These are phyloP conservation scores for Mentha longifolia DNA, from an alignment of 257 asterid species.

Conservation along the genomic window DNA sequence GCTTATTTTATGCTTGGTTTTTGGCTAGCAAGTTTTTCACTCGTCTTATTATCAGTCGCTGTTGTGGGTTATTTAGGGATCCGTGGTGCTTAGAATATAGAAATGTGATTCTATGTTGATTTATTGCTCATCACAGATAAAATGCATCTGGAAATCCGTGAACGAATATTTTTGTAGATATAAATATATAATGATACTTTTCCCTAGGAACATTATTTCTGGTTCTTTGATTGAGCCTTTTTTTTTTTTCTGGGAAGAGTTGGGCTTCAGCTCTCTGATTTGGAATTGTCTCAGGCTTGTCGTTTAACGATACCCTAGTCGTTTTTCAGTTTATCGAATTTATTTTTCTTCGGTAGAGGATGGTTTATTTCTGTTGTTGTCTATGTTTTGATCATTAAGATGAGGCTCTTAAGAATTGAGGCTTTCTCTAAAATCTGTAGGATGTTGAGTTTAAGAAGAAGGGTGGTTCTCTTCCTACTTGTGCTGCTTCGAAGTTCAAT, in stretches of 20 bases:
- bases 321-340: too few species aligned
- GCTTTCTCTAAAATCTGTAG: not conserved
- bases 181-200: not conserved
- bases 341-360: not conserved
- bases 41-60: too few species aligned
- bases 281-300: too few species aligned
- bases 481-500: too few species aligned
- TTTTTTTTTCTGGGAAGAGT: too few species aligned
- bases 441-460: too few species aligned
- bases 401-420: not conserved
- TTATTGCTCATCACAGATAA: not conserved
- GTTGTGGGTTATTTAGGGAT: not conserved
- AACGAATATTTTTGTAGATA: conserved; percentile 7
- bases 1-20: conserved; percentile 2
- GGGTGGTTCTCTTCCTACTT: too few species aligned
- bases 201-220: not conserved
- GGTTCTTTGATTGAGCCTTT: too few species aligned
- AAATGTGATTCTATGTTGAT: not conserved
- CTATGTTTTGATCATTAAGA: not conserved
- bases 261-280: too few species aligned
- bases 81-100: not conserved
- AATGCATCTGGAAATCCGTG: not conserved
- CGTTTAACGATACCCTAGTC: too few species aligned
- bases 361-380: not conserved
- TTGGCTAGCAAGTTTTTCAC: not conserved